Percentiles rank a stretch among this genome's conserved stretches.
Evolutionary conservation across 768 basidiomycete species (phyloP).

Genomic region (Lactarius evosmus): DNA sequence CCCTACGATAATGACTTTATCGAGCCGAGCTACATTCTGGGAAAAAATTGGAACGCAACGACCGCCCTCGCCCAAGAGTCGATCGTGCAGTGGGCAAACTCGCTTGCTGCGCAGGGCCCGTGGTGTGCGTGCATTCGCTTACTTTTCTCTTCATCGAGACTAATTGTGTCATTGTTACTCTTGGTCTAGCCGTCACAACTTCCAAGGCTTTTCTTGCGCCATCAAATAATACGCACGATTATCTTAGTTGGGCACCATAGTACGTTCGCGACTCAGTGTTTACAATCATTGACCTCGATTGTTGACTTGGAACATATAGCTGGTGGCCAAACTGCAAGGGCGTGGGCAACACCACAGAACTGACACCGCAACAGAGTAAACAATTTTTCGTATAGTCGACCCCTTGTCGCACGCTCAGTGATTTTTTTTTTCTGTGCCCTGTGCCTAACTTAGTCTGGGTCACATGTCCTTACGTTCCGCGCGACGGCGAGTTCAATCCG

Average conservation of each 20-base stretch:
- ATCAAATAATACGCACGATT: constrained; percentile 23
- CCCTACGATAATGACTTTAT: constrained; percentile 25
- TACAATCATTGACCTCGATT: neutral
- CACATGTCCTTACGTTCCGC: constrained; percentile 33
- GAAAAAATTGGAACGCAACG: constrained; percentile 16
- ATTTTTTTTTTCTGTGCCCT: neutral
- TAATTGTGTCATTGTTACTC: neutral
- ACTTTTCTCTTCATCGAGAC: neutral
- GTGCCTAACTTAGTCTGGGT: constrained; percentile 25
- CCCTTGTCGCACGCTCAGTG: neutral
- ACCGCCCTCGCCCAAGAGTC: constrained; percentile 23
- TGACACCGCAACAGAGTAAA: constrained; percentile 32
- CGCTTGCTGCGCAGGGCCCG: constrained; percentile 23
- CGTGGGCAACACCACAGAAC: constrained; percentile 34
- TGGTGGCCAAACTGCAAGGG: constrained; percentile 34
- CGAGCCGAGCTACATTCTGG: constrained; percentile 22
- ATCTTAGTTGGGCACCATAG: constrained; percentile 27
- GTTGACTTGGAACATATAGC: constrained; percentile 6
- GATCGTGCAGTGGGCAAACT: constrained; percentile 27
- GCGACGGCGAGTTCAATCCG: constrained; percentile 37
- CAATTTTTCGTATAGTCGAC: neutral
- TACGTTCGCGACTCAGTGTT: constrained; percentile 1
- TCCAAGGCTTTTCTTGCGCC: constrained; percentile 17
- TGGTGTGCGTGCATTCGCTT: constrained; percentile 21
- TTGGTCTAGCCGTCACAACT: constrained; percentile 29